Evolutionary conservation across 2,329 filamentous ascomycete genomes (phyloP).

Genomic region (Penicillium sclerotigenum): DNA sequence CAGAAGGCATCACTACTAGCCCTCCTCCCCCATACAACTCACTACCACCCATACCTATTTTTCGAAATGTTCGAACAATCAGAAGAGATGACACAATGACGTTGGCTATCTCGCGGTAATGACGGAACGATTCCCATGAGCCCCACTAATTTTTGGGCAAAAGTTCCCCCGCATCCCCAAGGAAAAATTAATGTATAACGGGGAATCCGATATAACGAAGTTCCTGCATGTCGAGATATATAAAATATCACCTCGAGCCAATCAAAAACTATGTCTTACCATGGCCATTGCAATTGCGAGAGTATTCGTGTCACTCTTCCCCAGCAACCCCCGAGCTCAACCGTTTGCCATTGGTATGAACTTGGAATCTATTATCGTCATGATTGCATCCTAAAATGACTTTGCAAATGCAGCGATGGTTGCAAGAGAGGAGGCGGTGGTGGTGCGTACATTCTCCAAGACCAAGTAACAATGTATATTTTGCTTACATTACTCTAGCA

Average conservation of each 20-base stretch:
- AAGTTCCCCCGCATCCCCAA: background rate
- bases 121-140: background rate
- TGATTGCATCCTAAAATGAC: background rate
- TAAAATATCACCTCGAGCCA: background rate
- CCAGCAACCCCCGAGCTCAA: constrained; percentile 14
- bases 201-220: background rate
- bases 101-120: background rate
- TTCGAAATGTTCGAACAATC: background rate
- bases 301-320: constrained; percentile 21
- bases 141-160: background rate
- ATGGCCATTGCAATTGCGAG: constrained; percentile 25
- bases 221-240: background rate
- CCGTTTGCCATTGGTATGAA: constrained; percentile 25
- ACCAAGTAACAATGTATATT: background rate
- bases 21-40: background rate
- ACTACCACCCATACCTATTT: background rate
- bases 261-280: constrained; percentile 20
- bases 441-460: constrained; percentile 6
- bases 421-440: constrained; percentile 23
- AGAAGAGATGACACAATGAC: background rate
- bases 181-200: background rate
- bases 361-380: background rate
- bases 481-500: constrained; percentile 6
- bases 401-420: constrained; percentile 9
- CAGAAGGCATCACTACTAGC: background rate